A percentile compares a stretch with the other conserved stretches of the same genome.
Conservation (phyloP, 2,329 filamentous ascomycete genomes). For the Xylariaceae sp. region DNA sequence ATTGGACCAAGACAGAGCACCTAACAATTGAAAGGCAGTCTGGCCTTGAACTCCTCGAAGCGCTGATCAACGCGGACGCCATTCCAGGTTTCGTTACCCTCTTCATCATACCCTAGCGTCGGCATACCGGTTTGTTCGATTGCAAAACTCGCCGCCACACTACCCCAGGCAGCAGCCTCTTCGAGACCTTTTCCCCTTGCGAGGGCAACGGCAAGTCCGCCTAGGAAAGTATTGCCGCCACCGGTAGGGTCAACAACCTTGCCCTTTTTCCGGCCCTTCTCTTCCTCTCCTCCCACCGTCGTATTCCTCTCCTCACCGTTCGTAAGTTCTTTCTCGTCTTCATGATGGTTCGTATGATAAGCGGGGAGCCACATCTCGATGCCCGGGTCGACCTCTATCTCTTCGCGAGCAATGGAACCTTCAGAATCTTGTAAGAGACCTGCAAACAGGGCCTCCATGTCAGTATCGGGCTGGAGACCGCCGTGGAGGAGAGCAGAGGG, state of each 20-base stretch:
- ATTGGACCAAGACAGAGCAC: neutral
- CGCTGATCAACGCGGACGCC: conserved; percentile 49
- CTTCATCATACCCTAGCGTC: conserved; percentile 39
- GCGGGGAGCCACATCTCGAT: conserved; percentile 73
- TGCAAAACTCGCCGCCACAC: conserved; percentile 80
- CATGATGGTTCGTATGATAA: conserved; percentile 50
- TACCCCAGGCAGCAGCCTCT: conserved; percentile 72
- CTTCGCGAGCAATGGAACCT: conserved; percentile 50
- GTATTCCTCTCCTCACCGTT: neutral
- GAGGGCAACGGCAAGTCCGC: conserved; percentile 53
- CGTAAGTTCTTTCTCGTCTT: neutral
- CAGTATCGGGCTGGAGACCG: conserved; percentile 53
- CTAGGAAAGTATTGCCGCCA: conserved; percentile 84
- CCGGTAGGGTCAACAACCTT: conserved; percentile 88
- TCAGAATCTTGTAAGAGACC: conserved; percentile 51
- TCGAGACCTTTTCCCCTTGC: conserved; percentile 56
- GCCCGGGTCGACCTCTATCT: conserved; percentile 58
- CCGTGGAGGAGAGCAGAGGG: conserved; percentile 41
- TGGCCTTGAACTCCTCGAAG: conserved; percentile 45
- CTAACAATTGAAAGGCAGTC: conserved; percentile 31
- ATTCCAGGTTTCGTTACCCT: conserved; percentile 57
- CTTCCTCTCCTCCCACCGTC: neutral
- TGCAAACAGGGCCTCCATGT: conserved; percentile 59
- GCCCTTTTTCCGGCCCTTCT: conserved; percentile 2
- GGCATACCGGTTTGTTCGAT: conserved; percentile 94